Evolutionary conservation across 1,139 yeast genomes (phyloP), one percentile per base, ranked within the genome.

Genomic region (Magnusiomyces paraingens): DNA sequence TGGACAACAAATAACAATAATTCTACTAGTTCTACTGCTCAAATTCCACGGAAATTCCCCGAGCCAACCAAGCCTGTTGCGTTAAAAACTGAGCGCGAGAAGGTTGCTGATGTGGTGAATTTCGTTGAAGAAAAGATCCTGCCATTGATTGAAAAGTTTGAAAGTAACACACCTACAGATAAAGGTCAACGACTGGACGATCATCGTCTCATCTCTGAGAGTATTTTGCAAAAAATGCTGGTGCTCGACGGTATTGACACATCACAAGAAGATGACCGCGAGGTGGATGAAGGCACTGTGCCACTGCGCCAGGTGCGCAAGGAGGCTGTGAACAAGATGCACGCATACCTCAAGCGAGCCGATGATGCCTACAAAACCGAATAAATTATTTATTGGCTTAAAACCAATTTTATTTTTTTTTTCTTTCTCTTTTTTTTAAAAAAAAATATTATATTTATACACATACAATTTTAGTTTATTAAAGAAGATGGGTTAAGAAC

Each of bases 221-320:
- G 67, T 48, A 66, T 73, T 38, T 63, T 73, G 35, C 76, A 72
- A 55, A 68, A 68, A 54, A 67, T 72, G 62, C 68, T 73, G 52
- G 55, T 65, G 48, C 64, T 73, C 38, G 77, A 73, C 59, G 71
- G 69, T 48, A 64, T 73, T 39, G 75, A 73, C 53, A 71, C 69
- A 15, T 57, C 63, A 26, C 72, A 62, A 2, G 67, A 68, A 21
- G 45, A 48, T 5, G 50, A 26, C 22, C 39, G 32, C 2, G 43
- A 39, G 15, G 15, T 26, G 26, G 26, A 22, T 15, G 50, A 48
- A 3, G 39, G 22, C n/a, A 21, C 50, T 49, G 65, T 63, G 14
- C 74, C 70, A 46, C 61, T 71, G 41, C 66, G 77, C 20, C 61
- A 62, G 51, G 56, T 58, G 47, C 65, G 77, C 51, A 71, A 72